Evolutionary conservation across 768 basidiomycete genomes (phyloP).

Genomic region (Psilocybe tampanensis): DNA sequence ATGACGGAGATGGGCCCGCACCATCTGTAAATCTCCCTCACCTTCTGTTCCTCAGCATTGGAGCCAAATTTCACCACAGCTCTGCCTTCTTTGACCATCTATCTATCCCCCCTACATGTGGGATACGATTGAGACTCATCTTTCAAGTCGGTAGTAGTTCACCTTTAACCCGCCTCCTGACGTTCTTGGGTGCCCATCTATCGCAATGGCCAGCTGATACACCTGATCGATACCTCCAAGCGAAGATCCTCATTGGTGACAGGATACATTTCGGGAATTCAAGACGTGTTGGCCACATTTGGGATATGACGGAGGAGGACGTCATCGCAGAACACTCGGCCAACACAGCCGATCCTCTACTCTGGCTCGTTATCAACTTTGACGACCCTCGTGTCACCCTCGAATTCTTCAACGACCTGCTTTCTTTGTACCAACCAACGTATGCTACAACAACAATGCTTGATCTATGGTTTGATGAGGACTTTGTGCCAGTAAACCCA

Average conservation of each 20-base stretch:
- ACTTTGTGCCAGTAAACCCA: conserved; percentile 6
- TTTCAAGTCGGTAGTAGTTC: conserved; percentile 1
- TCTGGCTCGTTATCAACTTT: conserved; percentile 20
- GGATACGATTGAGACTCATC: conserved; percentile 20
- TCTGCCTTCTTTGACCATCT: conserved; percentile 18
- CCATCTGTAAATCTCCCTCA: conserved; percentile 16
- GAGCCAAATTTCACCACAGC: conserved; percentile 20
- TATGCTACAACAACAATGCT: conserved; percentile 19
- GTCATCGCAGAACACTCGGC: conserved; percentile 19
- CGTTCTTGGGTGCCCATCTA: conserved; percentile 21
- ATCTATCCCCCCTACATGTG: conserved; percentile 19
- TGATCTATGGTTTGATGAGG: conserved; percentile 24
- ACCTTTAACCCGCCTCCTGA: conserved; percentile 11
- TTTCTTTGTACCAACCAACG: conserved; percentile 18
- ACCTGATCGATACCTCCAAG: conserved; percentile 21
- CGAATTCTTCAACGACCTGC: conserved; percentile 18
- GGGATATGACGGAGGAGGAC: conserved; percentile 24
- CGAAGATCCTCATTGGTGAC: conserved; percentile 23
- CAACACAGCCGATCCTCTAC: conserved; percentile 18
- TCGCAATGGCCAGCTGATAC: conserved; percentile 17
- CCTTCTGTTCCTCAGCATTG: conserved; percentile 22
- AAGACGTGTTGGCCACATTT: conserved; percentile 21
- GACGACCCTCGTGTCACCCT: conserved; percentile 12
- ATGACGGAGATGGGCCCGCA: neutral
- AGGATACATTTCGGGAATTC: conserved; percentile 28